Conservation (phyloP, 164 flowering plant species). For the Saururus chinensis region DNA sequence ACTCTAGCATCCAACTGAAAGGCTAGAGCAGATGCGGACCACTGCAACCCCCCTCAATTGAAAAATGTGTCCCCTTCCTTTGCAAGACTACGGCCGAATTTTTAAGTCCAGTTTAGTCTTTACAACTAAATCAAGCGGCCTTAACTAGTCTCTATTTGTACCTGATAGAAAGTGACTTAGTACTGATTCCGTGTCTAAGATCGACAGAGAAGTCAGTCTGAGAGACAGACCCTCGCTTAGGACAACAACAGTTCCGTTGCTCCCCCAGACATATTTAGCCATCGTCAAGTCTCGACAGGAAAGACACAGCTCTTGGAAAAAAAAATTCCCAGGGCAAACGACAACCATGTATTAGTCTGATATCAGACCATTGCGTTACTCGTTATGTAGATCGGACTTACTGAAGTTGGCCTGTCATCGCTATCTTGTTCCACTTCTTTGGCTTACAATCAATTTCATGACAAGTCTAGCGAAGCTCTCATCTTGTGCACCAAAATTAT, state of each 20-base stretch:
- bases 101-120: neutral
- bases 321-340: neutral
- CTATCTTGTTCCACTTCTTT: neutral
- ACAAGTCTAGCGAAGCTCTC: too few species aligned
- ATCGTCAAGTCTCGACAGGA: too few species aligned
- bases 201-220: neutral
- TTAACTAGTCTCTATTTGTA: neutral
- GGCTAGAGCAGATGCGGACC: neutral
- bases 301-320: neutral
- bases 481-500: too few species aligned
- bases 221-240: neutral
- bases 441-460: neutral
- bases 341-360: neutral
- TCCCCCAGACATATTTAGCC: neutral
- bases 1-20: neutral
- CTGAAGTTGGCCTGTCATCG: neutral
- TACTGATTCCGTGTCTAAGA: neutral
- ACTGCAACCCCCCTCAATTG: neutral
- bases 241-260: neutral
- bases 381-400: neutral
- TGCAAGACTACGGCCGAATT: neutral
- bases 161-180: neutral
- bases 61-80: neutral
- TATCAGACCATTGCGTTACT: neutral
- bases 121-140: neutral